phyloP scores from a whole-genome alignment of 352 stramenopile genomes.

The Peronospora destructor region DNA sequence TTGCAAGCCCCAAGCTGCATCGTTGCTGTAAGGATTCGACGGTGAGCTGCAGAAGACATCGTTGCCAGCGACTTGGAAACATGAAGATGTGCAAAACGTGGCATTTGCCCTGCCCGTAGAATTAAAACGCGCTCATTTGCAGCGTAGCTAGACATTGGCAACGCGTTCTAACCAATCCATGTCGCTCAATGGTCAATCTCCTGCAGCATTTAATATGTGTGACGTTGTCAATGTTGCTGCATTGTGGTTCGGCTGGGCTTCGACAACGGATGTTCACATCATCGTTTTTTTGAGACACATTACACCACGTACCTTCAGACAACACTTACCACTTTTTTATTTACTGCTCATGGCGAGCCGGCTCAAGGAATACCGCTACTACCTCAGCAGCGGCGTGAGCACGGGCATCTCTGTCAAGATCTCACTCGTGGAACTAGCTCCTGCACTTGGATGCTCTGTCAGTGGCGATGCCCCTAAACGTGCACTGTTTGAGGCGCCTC shows the following conservation, averaged over 20 bases:
- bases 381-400: slow-evolving; percentile 81
- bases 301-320: background rate
- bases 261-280: too few relatives aligned
- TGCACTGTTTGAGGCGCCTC: slow-evolving; percentile 16
- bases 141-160: slow-evolving; percentile 6
- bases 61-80: background rate
- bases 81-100: background rate
- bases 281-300: background rate
- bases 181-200: background rate
- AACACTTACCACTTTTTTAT: slow-evolving; percentile 1
- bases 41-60: too few relatives aligned
- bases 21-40: background rate
- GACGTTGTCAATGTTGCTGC: too few relatives aligned
- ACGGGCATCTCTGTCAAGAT: slow-evolving; percentile 76
- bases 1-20: slow-evolving; percentile 1
- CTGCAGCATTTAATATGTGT: too few relatives aligned
- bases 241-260: too few relatives aligned
- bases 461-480: slow-evolving; percentile 25
- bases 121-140: slow-evolving; percentile 1
- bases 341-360: slow-evolving; percentile 40
- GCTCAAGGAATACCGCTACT: slow-evolving; percentile 87
- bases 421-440: slow-evolving; percentile 65
- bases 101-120: background rate
- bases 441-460: slow-evolving; percentile 39
- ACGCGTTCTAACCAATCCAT: background rate